A percentile compares a stretch with the other conserved stretches of the same genome.
These are phyloP conservation scores for Mortierella antarctica DNA, from an alignment of 192 early-diverging fungal genomes.

Conservation along the genomic window DNA sequence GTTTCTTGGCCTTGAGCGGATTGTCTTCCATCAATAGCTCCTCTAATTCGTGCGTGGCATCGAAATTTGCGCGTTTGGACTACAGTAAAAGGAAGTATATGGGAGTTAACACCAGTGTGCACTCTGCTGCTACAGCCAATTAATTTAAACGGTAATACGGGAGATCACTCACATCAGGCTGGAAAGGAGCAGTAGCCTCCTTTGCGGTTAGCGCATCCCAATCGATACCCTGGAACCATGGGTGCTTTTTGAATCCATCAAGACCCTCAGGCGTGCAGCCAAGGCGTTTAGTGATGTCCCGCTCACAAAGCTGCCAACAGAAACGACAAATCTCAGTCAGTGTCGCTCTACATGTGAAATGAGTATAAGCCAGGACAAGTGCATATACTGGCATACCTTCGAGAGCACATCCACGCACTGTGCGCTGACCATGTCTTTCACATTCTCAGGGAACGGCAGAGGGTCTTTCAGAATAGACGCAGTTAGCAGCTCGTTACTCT, in stretches of 20 bases:
- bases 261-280: constrained; percentile 82
- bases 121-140: background rate
- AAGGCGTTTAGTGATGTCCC: constrained; percentile 80
- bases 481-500: constrained; percentile 77
- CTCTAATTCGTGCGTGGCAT: constrained; percentile 95
- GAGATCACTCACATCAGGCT: constrained; percentile 78
- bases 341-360: background rate
- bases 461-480: constrained; percentile 77
- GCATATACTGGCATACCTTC: constrained; percentile 52
- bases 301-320: constrained; percentile 69
- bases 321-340: background rate
- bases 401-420: constrained; percentile 64
- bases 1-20: constrained; percentile 84
- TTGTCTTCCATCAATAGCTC: constrained; percentile 98
- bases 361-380: background rate
- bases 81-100: constrained; percentile 29
- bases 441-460: constrained; percentile 73
- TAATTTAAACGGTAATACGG: background rate
- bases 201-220: constrained; percentile 83
- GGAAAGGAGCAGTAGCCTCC: constrained; percentile 81
- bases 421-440: constrained; percentile 50
- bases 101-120: background rate
- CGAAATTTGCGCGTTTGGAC: constrained; percentile 92
- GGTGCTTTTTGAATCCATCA: constrained; percentile 74
- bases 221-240: constrained; percentile 81